Evolutionary conservation across 805 yeast genomes (phyloP).

Genomic region (Candida broadrunensis): DNA sequence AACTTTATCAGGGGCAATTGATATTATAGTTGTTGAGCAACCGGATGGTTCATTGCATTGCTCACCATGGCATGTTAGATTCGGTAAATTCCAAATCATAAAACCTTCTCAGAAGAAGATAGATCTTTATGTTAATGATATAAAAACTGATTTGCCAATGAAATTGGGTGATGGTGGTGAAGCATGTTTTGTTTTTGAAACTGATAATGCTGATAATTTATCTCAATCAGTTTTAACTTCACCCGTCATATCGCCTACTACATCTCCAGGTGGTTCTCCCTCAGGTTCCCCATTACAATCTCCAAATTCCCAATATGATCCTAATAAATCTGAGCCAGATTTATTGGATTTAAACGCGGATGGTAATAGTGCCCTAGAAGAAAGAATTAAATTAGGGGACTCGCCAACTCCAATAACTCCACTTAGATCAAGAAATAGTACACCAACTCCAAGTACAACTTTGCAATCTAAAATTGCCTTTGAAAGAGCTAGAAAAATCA

Average conservation of each 20-base stretch:
- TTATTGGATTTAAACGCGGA: slow-evolving; percentile 29
- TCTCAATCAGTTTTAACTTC: slow-evolving; percentile 81
- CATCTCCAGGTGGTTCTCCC: slow-evolving; percentile 54
- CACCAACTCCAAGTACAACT: slow-evolving; percentile 20
- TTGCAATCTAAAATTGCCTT: slow-evolving; percentile 40
- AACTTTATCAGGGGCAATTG: slow-evolving; percentile 94
- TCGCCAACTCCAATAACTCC: slow-evolving; percentile 5
- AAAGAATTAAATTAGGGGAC: slow-evolving; percentile 22
- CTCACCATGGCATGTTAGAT: slow-evolving; percentile 95
- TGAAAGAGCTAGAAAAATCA: slow-evolving; percentile 59
- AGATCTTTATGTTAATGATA: slow-evolving; percentile 82
- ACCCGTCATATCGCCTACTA: slow-evolving; percentile 70
- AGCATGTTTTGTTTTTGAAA: slow-evolving; percentile 94
- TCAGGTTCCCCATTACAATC: slow-evolving; percentile 14
- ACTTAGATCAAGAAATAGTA: slow-evolving; percentile 9
- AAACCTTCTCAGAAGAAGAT: slow-evolving; percentile 96
- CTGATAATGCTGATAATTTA: slow-evolving; percentile 56
- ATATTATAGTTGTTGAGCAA: slow-evolving; percentile 90
- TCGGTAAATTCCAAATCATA: slow-evolving; percentile 89
- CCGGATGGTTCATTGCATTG: slow-evolving; percentile 78
- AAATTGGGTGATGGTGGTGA: slow-evolving; percentile 97
- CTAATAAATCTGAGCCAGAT: slow-evolving; percentile 26
- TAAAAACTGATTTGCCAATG: slow-evolving; percentile 83
- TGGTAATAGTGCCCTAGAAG: slow-evolving; percentile 25
- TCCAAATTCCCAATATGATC: slow-evolving; percentile 8